These are phyloP conservation scores for Holtermannia corniformis DNA, from an alignment of 768 basidiomycete genomes.

Conservation along the genomic window DNA sequence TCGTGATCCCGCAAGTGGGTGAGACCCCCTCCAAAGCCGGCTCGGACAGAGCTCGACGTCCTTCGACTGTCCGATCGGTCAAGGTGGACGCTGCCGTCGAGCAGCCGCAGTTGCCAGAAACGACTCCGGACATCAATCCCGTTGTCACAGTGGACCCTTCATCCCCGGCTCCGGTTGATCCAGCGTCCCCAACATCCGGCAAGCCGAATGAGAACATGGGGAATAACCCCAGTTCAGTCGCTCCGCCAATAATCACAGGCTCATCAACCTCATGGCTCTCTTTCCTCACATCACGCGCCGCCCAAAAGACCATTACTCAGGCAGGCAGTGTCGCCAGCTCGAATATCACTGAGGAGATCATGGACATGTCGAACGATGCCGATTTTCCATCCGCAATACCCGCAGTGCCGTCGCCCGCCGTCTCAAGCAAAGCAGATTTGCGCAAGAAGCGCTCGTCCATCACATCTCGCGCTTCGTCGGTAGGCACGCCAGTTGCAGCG, in stretches of 20 bases:
- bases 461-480: constrained; percentile 9
- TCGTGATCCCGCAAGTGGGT: constrained; percentile 2
- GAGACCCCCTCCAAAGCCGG: background rate
- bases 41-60: background rate
- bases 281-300: constrained; percentile 28
- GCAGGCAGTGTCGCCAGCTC: constrained; percentile 2
- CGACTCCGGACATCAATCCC: too few species aligned
- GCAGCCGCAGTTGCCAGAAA: background rate
- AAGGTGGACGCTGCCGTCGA: background rate
- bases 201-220: too few species aligned
- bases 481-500: too few species aligned
- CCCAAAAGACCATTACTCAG: constrained; percentile 18
- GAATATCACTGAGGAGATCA: constrained; percentile 20
- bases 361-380: constrained; percentile 35
- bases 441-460: constrained; percentile 24
- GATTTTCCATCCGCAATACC: constrained; percentile 21
- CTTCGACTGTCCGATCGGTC: background rate
- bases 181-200: background rate
- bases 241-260: constrained; percentile 3
- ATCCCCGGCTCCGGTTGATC: background rate
- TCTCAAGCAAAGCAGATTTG: background rate
- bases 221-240: background rate
- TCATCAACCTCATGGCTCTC: constrained; percentile 27
- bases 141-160: too few species aligned
- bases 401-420: background rate